phyloP scores from a whole-genome alignment of 169 alveolate genomes.

The Plasmodium vivax region DNA sequence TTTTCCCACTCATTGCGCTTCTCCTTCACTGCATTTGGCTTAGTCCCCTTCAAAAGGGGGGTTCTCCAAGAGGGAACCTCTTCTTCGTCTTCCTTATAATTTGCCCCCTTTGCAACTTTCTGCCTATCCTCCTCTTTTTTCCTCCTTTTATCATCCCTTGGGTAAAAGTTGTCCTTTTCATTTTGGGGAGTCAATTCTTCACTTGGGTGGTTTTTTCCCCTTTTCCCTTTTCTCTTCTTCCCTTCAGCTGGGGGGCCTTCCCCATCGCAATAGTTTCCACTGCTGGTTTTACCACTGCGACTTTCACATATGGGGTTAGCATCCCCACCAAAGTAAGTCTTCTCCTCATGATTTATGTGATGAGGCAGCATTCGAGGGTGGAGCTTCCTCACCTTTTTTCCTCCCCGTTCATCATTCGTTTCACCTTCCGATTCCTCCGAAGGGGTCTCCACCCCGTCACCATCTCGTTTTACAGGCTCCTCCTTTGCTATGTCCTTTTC shows the following conservation, averaged over 20 bases:
- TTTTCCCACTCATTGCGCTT: background rate
- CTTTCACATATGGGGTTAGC: background rate
- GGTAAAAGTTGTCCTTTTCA: background rate
- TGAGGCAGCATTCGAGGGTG: background rate
- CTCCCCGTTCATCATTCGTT: background rate
- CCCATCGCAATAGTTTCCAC: background rate
- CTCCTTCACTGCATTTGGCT: background rate
- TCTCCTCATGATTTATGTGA: background rate
- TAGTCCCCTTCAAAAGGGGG: background rate
- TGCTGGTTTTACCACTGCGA: background rate
- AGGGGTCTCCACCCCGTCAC: background rate
- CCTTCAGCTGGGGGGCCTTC: background rate
- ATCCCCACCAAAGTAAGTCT: background rate
- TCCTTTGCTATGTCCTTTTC: background rate
- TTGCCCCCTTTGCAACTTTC: background rate
- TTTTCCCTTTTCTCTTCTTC: too few species aligned
- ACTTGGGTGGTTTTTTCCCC: background rate
- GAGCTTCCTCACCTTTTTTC: background rate
- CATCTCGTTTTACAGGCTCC: background rate
- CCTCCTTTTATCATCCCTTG: background rate
- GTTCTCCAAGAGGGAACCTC: background rate
- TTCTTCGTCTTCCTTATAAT: background rate
- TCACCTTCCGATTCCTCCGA: background rate
- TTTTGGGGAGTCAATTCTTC: background rate
- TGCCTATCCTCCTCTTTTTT: background rate